Evolutionary conservation across 768 basidiomycete species (phyloP).

Genomic region (Antrodiella citrinella): DNA sequence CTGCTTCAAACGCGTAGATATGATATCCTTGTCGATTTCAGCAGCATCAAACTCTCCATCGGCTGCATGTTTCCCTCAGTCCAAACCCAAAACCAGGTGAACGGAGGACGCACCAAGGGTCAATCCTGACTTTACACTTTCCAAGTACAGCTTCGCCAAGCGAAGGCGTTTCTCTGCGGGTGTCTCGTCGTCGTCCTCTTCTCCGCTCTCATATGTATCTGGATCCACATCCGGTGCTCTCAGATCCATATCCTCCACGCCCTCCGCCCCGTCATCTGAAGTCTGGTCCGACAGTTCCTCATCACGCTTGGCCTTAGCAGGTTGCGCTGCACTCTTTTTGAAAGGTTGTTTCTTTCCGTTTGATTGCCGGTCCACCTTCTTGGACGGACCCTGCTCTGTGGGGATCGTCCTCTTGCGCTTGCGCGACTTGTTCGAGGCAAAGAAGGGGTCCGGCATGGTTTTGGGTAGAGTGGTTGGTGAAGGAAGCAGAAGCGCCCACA

Average conservation of each 20-base stretch:
- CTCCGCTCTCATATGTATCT: conserved; percentile 49
- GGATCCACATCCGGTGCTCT: conserved; percentile 44
- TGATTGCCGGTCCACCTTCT: conserved; percentile 23
- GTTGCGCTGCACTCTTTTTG: not conserved
- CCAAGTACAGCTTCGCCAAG: conserved; percentile 84
- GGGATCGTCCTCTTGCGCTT: conserved; percentile 49
- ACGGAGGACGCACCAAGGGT: conserved; percentile 28
- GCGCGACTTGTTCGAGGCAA: conserved; percentile 48
- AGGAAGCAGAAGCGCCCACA: no score
- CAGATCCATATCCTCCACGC: conserved; percentile 71
- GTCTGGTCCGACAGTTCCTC: conserved; percentile 68
- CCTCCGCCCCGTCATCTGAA: conserved; percentile 28
- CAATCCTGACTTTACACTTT: conserved; percentile 73
- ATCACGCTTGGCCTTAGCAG: conserved; percentile 24
- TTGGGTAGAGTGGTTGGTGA: no score
- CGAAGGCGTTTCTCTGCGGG: conserved; percentile 89
- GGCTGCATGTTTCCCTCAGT: no score
- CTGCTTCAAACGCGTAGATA: conserved; percentile 82
- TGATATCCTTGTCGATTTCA: conserved; percentile 89
- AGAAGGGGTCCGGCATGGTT: conserved; percentile 79
- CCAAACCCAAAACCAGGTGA: not conserved
- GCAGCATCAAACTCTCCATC: conserved; percentile 94
- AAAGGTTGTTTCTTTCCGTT: conserved; percentile 14
- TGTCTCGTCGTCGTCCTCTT: conserved; percentile 84
- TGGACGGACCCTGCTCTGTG: conserved; percentile 23